Evolutionary conservation across 1,284 basidiomycete genomes (phyloP), one percentile per base, ranked within the genome.

Genomic region (Exsudoporus floridanus): DNA sequence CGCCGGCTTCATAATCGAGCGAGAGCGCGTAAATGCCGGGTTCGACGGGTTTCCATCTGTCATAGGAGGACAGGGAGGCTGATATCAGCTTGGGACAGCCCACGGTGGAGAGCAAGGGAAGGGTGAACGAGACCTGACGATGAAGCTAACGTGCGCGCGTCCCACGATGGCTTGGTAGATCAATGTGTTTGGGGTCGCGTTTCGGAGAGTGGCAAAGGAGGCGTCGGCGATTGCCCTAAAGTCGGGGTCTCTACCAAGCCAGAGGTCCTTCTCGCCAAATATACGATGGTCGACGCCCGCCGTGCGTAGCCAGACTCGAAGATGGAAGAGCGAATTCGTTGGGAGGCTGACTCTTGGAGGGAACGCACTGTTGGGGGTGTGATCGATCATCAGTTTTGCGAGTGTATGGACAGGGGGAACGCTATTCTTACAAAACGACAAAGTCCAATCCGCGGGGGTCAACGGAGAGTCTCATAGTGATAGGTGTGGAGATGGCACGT

Each of bases 191-290:
- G 71, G 57, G 16, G 73, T 71, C 21, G 70, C 66, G 35, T 57
- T 72, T 54, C 73, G 77, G 50, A 80, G 63, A 34, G 74, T 62
- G 36, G 81, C 78, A 59, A 80, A 79, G 2, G 78, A 77, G 12
- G 78, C 81, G 48, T 82, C 75, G n/a, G 70, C 66, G 37, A 85
- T 76, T 1, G 76, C 70, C 38, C 70, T 65, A 61, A 85, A 84
- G 59, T 85, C 80, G 4, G 79, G 80, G 58, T 85, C 81, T 60
- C 72, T 78, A 12, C 78, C 82, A 8, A 84, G 66, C 81, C 81
- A 84, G 23, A 84, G 60, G 21, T 82, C 79, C 57, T 82, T 80
- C 19, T 80, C 79, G 36, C 75, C 74, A 58, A 85, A 85, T 41
- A 85, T 50, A 27, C 81, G 76, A 53, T 83, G 83, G 52, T 84